Percentiles rank a stretch among this genome's conserved stretches.
These are phyloP conservation scores for Penicillium sp. DNA, from an alignment of 2,329 filamentous ascomycete genomes.

Conservation along the genomic window DNA sequence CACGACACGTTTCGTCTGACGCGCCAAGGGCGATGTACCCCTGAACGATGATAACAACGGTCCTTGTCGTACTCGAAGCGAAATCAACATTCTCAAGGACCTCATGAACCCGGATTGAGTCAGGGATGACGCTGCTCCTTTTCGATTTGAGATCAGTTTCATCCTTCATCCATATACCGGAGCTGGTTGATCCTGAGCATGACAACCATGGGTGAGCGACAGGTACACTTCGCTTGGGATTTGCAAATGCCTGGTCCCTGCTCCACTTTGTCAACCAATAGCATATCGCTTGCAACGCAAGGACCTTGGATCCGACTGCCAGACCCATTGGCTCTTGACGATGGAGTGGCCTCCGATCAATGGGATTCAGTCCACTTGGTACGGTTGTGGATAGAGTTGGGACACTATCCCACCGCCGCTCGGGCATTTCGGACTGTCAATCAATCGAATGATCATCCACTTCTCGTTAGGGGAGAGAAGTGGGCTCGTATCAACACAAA, in stretches of 20 bases:
- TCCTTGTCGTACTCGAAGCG: neutral
- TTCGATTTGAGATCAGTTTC: neutral
- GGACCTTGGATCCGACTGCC: slow-evolving; percentile 24
- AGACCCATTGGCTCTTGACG: slow-evolving; percentile 23
- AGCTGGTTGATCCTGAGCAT: slow-evolving; percentile 1
- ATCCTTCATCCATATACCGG: neutral
- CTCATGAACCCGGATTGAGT: too few relatives aligned
- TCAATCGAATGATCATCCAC: too few relatives aligned
- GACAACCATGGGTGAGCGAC: slow-evolving; percentile 7
- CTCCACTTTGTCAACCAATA: neutral
- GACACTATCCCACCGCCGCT: too few relatives aligned
- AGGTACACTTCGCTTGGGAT: slow-evolving; percentile 4
- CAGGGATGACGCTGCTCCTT: too few relatives aligned
- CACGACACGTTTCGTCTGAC: slow-evolving; percentile 16
- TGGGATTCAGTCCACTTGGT: too few relatives aligned
- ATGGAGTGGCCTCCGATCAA: slow-evolving; percentile 20
- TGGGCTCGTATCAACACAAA: neutral
- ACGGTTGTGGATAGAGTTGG: too few relatives aligned
- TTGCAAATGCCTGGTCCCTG: neutral
- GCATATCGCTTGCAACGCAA: slow-evolving; percentile 10
- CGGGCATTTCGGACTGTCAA: too few relatives aligned
- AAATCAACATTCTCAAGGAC: too few relatives aligned
- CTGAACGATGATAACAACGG: slow-evolving; percentile 4
- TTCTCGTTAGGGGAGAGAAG: too few relatives aligned
- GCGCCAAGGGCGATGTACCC: slow-evolving; percentile 8